Conservation (phyloP, 495 filamentous ascomycete genomes). For the Penicillium herquei region DNA sequence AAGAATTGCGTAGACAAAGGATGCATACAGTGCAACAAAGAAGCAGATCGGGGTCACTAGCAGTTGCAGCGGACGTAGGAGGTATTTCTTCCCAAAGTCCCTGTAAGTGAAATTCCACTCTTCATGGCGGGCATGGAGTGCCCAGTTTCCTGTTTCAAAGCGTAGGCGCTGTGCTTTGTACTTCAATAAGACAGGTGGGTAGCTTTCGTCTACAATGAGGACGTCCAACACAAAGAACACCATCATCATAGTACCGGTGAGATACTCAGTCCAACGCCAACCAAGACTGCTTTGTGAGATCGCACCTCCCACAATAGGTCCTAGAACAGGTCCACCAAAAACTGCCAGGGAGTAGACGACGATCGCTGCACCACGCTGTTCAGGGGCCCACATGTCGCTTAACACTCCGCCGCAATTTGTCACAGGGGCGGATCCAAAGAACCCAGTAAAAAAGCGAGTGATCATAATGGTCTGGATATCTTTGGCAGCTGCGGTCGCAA, state of each 20-base stretch:
- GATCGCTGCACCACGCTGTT: conserved; percentile 57
- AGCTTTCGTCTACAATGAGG: conserved; percentile 34
- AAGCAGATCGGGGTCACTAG: conserved; percentile 45
- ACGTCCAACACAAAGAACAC: conserved; percentile 20
- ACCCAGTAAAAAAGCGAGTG: conserved; percentile 66
- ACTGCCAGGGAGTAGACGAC: conserved; percentile 57
- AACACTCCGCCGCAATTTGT: conserved; percentile 69
- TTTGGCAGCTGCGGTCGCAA: conserved; percentile 60
- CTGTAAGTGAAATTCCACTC: conserved; percentile 38
- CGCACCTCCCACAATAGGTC: conserved; percentile 46
- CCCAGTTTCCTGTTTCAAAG: conserved; percentile 43
- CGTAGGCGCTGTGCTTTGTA: conserved; percentile 40
- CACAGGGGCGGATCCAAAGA: conserved; percentile 65
- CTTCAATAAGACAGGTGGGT: conserved; percentile 35
- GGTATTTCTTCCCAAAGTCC: conserved; percentile 37
- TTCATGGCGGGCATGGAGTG: conserved; percentile 47
- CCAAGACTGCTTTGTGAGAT: conserved; percentile 32
- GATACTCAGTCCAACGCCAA: conserved; percentile 47
- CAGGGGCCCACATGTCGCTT: conserved; percentile 60
- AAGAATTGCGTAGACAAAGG: conserved; percentile 44
- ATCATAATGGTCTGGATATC: conserved; percentile 69
- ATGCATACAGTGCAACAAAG: conserved; percentile 39
- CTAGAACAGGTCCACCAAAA: conserved; percentile 42
- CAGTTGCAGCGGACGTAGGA: conserved; percentile 42
- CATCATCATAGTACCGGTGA: conserved; percentile 39